Percentiles rank a stretch among this genome's conserved stretches.
Conservation (phyloP, 2,329 filamentous ascomycete genomes). For the Colletotrichum cereale region DNA sequence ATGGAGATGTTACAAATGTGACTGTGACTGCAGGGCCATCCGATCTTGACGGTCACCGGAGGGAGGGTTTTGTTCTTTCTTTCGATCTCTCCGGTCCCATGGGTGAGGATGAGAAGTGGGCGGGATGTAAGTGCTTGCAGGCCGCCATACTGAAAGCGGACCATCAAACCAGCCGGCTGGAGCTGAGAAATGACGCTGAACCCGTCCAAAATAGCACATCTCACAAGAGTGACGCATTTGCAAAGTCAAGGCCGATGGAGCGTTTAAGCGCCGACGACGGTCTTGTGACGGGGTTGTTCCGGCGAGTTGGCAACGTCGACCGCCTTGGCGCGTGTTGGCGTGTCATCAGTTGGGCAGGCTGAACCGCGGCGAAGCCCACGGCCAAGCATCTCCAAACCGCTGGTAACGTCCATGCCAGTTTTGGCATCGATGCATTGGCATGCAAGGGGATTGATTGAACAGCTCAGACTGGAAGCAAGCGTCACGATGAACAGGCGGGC, state of each 20-base stretch:
- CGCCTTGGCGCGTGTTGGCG: conserved; percentile 9
- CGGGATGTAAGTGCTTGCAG: conserved; percentile 37
- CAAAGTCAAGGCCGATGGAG: conserved; percentile 16
- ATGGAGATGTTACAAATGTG: conserved; percentile 16
- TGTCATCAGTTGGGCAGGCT: conserved; percentile 11
- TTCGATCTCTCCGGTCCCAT: conserved; percentile 5
- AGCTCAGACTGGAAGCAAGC: conserved; percentile 15
- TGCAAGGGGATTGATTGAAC: conserved; percentile 15
- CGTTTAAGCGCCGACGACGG: conserved; percentile 25
- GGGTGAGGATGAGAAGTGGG: conserved; percentile 19
- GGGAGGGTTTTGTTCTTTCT: background rate
- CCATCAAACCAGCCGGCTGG: conserved; percentile 22
- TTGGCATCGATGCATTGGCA: conserved; percentile 9
- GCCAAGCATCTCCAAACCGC: conserved; percentile 17
- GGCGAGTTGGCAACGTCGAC: conserved; percentile 16
- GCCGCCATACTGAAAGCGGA: conserved; percentile 28
- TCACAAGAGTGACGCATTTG: conserved; percentile 17
- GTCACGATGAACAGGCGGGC: conserved; percentile 6
- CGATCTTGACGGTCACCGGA: conserved; percentile 27
- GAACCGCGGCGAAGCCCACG: conserved; percentile 16
- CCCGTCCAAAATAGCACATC: conserved; percentile 31
- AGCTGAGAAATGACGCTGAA: conserved; percentile 18
- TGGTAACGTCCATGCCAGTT: conserved; percentile 8
- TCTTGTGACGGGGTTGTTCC: conserved; percentile 15
- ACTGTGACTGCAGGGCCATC: conserved; percentile 27